Conservation (phyloP, 2,329 filamentous ascomycete species). For the Westerdykella aurantiaca region DNA sequence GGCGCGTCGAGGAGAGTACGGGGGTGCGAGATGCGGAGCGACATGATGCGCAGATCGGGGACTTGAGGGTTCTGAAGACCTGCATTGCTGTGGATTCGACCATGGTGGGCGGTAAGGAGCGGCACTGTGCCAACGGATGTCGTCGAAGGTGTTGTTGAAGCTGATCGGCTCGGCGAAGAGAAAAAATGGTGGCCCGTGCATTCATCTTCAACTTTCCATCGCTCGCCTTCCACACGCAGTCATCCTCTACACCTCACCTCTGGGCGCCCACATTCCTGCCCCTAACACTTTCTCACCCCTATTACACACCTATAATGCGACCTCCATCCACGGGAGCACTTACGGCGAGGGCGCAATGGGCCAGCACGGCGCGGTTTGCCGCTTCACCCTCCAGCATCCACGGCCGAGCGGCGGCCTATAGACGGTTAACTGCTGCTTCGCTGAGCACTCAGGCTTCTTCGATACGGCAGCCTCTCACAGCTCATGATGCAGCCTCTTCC, state of each 20-base stretch:
- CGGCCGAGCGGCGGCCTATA: constrained; percentile 45
- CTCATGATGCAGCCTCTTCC: constrained; percentile 13
- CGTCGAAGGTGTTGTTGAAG: constrained; percentile 2
- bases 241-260: neutral
- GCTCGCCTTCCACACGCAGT: constrained; percentile 12
- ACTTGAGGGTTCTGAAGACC: constrained; percentile 26
- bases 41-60: constrained; percentile 36
- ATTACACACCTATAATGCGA: constrained; percentile 39
- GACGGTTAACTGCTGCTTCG: constrained; percentile 40
- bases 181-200: constrained; percentile 25
- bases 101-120: constrained; percentile 16
- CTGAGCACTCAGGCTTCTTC: constrained; percentile 17
- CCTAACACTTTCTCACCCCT: neutral
- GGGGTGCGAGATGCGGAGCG: constrained; percentile 22
- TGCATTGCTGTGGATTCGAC: constrained; percentile 20
- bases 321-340: constrained; percentile 37
- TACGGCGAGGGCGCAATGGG: constrained; percentile 38
- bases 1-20: constrained; percentile 17
- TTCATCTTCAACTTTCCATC: constrained; percentile 17
- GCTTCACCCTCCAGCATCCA: constrained; percentile 36
- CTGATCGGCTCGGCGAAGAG: constrained; percentile 1
- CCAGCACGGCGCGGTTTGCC: constrained; percentile 34
- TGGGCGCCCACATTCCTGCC: constrained; percentile 2
- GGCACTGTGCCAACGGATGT: constrained; percentile 12
- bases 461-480: constrained; percentile 16